phyloP scores from a whole-genome alignment of 2,329 filamentous ascomycete species.

The Colletotrichum cuscutae region DNA sequence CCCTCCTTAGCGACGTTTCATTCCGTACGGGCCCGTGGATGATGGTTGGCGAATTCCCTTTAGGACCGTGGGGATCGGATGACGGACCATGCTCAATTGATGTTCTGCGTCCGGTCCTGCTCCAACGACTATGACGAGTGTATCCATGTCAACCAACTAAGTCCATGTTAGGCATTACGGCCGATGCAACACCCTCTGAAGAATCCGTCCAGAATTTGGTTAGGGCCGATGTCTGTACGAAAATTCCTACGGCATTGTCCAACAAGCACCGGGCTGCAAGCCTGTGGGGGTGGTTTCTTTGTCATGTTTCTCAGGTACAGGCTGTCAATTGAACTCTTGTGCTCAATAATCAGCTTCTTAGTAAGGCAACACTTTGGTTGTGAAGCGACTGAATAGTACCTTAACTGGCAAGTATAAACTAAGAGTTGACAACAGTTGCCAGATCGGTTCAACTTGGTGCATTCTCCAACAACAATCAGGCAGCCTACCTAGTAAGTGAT shows the following conservation, averaged over 20 bases:
- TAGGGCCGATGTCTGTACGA: neutral
- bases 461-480: neutral
- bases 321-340: neutral
- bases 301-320: too few species aligned
- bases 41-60: neutral
- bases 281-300: too few species aligned
- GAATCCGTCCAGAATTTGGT: neutral
- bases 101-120: neutral
- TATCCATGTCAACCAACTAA: neutral
- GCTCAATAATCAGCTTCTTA: neutral
- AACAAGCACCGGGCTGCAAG: neutral
- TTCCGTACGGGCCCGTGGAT: neutral
- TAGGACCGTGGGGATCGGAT: neutral
- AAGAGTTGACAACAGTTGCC: neutral
- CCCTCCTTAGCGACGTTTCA: neutral
- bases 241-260: neutral
- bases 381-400: neutral
- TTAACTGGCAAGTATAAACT: neutral
- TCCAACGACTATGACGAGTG: neutral
- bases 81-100: neutral
- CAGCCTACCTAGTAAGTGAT: neutral
- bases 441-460: neutral
- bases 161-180: neutral
- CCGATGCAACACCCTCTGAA: neutral
- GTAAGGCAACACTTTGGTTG: neutral